phyloP scores from a whole-genome alignment of 192 early-diverging fungal genomes.

The Spinellus fusiger region DNA sequence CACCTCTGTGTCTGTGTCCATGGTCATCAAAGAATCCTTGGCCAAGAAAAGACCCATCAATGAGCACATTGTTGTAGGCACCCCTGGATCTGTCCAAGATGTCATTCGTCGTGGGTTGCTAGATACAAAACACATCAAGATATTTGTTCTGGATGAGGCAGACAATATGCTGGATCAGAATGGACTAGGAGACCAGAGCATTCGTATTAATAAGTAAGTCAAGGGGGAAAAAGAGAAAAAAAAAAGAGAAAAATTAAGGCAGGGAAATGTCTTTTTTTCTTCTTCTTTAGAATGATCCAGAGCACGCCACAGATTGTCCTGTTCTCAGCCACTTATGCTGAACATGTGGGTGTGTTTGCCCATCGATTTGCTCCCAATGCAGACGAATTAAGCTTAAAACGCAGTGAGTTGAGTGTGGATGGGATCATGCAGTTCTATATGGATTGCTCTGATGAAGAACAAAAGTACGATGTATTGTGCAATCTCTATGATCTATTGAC shows the following conservation, averaged over 20 bases:
- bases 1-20: conserved; percentile 63
- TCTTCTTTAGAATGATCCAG: conserved; percentile 54
- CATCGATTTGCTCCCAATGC: conserved; percentile 77
- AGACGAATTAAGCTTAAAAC: conserved; percentile 78
- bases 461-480: conserved; percentile 74
- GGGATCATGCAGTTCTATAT: conserved; percentile 97
- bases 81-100: conserved; percentile 85
- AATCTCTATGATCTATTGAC: conserved; percentile 79
- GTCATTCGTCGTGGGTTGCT: conserved; percentile 59
- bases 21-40: conserved; percentile 70
- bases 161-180: conserved; percentile 94
- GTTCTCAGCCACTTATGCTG: conserved; percentile 94
- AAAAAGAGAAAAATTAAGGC: not conserved
- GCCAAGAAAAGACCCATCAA: conserved; percentile 50
- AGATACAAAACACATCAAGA: conserved; percentile 52
- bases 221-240: too few relatives aligned
- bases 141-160: conserved; percentile 97
- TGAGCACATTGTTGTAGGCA: conserved; percentile 86
- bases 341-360: conserved; percentile 71
- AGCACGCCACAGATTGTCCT: conserved; percentile 75
- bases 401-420: conserved; percentile 88
- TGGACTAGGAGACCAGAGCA: conserved; percentile 80
- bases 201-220: conserved; percentile 71
- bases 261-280: not conserved
- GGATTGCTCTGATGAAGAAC: conserved; percentile 74